phyloP scores from a whole-genome alignment of 495 filamentous ascomycete genomes.

The Neurospora sp. region DNA sequence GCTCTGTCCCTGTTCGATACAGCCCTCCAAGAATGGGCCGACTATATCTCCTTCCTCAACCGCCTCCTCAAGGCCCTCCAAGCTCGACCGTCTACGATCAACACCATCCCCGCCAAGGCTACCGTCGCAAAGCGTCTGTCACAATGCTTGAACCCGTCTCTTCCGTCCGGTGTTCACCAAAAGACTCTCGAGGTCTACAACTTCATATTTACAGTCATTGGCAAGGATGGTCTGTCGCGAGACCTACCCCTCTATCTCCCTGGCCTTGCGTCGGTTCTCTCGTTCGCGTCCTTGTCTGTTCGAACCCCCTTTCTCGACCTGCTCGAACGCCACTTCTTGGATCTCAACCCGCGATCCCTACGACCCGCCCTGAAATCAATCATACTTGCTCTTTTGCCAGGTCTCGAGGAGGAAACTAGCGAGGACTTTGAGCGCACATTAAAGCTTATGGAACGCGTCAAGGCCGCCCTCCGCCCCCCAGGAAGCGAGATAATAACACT shows the following conservation, averaged over 20 bases:
- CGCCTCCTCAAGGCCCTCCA: conserved; percentile 90
- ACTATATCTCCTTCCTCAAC: conserved; percentile 95
- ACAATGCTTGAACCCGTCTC: conserved; percentile 85
- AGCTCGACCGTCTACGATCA: conserved; percentile 61
- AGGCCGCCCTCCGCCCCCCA: conserved; percentile 48
- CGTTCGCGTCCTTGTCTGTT: conserved; percentile 86
- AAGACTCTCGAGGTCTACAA: conserved; percentile 91
- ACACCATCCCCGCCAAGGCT: conserved; percentile 71
- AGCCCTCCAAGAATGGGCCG: conserved; percentile 93
- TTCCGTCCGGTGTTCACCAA: conserved; percentile 97
- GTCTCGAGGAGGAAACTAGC: conserved; percentile 88
- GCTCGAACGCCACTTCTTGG: conserved; percentile 69
- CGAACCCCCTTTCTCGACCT: conserved; percentile 75
- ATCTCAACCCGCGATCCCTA: conserved; percentile 56
- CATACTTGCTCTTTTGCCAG: conserved; percentile 75
- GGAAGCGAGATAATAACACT: conserved; percentile 37
- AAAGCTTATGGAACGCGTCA: conserved; percentile 67
- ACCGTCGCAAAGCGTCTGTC: conserved; percentile 82
- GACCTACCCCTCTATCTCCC: conserved; percentile 85
- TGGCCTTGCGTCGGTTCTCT: conserved; percentile 76
- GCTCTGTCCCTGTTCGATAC: conserved; percentile 87
- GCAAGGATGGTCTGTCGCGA: conserved; percentile 60
- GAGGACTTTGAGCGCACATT: conserved; percentile 92
- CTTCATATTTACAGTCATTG: conserved; percentile 73
- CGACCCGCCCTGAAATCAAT: conserved; percentile 84